These are phyloP conservation scores for Chlamydomonas eustigma DNA, from an alignment of 139 green algal genomes.

Conservation along the genomic window DNA sequence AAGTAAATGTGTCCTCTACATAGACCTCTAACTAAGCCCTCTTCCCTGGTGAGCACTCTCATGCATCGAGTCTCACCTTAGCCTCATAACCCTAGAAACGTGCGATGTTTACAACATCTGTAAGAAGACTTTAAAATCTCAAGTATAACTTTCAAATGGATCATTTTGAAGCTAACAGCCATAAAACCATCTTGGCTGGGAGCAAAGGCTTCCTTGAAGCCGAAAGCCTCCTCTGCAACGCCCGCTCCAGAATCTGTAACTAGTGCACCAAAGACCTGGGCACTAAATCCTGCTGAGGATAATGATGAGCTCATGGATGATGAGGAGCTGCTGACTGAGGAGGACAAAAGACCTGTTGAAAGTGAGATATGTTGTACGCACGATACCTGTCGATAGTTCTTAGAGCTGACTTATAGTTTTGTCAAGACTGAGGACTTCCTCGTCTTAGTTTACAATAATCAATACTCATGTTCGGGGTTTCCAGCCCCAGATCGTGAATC, in stretches of 20 bases:
- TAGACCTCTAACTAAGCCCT: too few relatives aligned
- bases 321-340: constrained; percentile 84
- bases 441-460: too few relatives aligned
- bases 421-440: too few relatives aligned
- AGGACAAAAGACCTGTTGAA: constrained; percentile 62
- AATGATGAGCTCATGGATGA: constrained; percentile 92
- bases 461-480: too few relatives aligned
- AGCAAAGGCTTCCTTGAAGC: constrained; percentile 46
- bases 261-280: constrained; percentile 32
- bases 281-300: constrained; percentile 44
- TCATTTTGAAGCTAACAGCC: constrained; percentile 30
- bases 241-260: constrained; percentile 13
- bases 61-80: not conserved
- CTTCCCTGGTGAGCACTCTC: constrained; percentile 9
- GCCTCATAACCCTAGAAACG: not conserved
- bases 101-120: too few relatives aligned
- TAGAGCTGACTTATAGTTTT: too few relatives aligned
- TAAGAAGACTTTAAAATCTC: too few relatives aligned
- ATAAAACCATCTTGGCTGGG: constrained; percentile 58
- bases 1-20: not conserved
- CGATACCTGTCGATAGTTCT: not conserved
- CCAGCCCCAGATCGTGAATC: too few relatives aligned
- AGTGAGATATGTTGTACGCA: not conserved
- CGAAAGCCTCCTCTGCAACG: constrained; percentile 29
- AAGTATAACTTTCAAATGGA: too few relatives aligned